Conservation (phyloP, 2,329 filamentous ascomycete species). For the Hypoxylon sp. region DNA sequence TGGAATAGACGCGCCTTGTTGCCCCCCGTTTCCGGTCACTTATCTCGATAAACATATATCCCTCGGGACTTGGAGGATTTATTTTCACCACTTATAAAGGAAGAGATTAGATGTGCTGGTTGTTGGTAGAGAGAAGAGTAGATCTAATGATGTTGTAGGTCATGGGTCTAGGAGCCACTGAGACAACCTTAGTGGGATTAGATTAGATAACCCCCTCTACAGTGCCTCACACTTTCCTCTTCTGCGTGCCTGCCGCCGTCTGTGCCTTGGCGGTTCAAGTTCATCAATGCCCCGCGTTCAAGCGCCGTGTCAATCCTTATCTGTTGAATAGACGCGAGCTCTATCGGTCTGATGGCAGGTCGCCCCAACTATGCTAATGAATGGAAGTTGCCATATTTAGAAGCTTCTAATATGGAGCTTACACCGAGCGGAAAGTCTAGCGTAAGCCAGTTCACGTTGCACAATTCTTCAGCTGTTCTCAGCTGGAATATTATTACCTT, state of each 20-base stretch:
- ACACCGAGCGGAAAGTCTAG: not conserved
- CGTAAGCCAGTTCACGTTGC: constrained; percentile 4
- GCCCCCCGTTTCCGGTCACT: not conserved
- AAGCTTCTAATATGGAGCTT: constrained; percentile 22
- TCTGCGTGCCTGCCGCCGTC: constrained; percentile 4
- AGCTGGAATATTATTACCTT: not conserved
- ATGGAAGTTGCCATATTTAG: constrained; percentile 28
- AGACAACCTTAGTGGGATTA: no score
- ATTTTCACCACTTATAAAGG: not conserved
- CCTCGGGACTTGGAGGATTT: not conserved
- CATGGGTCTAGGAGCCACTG: no score
- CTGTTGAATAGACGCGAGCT: constrained; percentile 8
- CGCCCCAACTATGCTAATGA: constrained; percentile 20
- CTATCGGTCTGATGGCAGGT: not conserved
- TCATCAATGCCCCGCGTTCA: constrained; percentile 13
- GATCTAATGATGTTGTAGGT: no score
- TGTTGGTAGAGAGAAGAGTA: no score
- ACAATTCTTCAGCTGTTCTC: constrained; percentile 27
- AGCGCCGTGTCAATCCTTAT: constrained; percentile 7
- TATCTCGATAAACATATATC: not conserved
- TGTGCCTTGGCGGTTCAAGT: constrained; percentile 12
- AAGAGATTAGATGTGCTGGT: not conserved
- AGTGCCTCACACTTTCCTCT: no score
- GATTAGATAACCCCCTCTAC: no score
- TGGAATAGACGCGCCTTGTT: not conserved